Base-by-base conservation (phyloP, 345 rosid genomes). In the Brassica rapa region DNA sequence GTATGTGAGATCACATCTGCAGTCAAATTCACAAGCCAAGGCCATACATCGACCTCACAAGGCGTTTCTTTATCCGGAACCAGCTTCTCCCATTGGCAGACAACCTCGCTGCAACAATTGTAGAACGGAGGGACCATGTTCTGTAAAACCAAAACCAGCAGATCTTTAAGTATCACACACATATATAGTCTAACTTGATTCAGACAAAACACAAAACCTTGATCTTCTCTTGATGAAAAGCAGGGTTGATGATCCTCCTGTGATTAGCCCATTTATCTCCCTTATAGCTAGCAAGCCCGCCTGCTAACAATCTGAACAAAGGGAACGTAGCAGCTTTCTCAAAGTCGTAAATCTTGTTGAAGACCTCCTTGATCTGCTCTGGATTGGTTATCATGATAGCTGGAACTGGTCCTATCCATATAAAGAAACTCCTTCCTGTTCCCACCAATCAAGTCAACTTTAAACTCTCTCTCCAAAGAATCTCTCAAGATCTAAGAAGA, bases 221-320 rank as follows among this genome's bases (percentile, higher is more conserved):
- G 51, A 87, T 80, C 80, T 86, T 86, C 74, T 86, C 86, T 8
- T 70, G 74, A 21, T 82, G 83, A 68, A 87, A 87, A 8, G 91
- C 89, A 3, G 86, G 90, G 33, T 87, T 87, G 63, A 83, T 76
- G 25, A 87, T 83, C 73, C 80, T 86, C 66, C 90, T 83, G 53
- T 82, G 87, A n/a, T 43, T 82, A 6, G 74, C 75, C 90, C 90
- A 87, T 63, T 86, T 78, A 23, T 84, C 81, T 19, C 88, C 91
- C 5, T 83, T 83, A 14, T 71, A 70, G 24, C 29, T 60, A 0
- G 51, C 81, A 5, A 88, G 79, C 23, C 89, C 91, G 0, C 69
- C 41, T 39, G 46, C 81, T 43, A 87, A 71, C 21, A 73, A 4
- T 66, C 73, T 80, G 21, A n/a, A 0, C 55, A 77, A 51, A n/a